Evolutionary conservation across 345 rosid species (phyloP).

Genomic region (Salix dunnii): DNA sequence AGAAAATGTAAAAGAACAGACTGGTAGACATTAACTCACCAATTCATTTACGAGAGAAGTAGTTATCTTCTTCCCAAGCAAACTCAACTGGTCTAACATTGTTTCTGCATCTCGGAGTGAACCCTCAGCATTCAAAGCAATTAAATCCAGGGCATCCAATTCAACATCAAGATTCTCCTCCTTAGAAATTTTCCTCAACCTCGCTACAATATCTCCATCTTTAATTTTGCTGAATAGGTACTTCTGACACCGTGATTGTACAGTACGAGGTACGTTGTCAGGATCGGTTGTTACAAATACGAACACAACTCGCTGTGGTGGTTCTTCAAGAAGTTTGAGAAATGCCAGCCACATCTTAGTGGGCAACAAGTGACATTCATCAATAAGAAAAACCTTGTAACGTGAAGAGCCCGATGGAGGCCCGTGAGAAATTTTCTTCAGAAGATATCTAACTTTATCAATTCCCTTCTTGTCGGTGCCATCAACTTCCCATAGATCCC

Average conservation of each 20-base stretch:
- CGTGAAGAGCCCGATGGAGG: constrained; percentile 49
- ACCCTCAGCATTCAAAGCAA: constrained; percentile 91
- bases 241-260: constrained; percentile 94
- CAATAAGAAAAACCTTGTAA: constrained; percentile 68
- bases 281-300: constrained; percentile 86
- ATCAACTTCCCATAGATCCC: constrained; percentile 72
- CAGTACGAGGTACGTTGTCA: constrained; percentile 86
- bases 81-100: constrained; percentile 92
- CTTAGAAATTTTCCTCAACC: constrained; percentile 62
- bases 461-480: constrained; percentile 68
- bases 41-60: constrained; percentile 84
- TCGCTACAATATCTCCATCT: constrained; percentile 64
- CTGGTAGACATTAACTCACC: constrained; percentile 48
- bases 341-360: constrained; percentile 85
- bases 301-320: constrained; percentile 64
- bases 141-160: constrained; percentile 79
- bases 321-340: constrained; percentile 89
- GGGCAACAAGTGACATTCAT: constrained; percentile 90
- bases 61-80: constrained; percentile 86
- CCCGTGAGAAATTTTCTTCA: constrained; percentile 47
- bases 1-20: neutral
- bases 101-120: constrained; percentile 98
- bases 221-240: constrained; percentile 87
- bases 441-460: constrained; percentile 55
- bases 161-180: constrained; percentile 87